These are phyloP conservation scores for Carex kokanica DNA, from an alignment of 176 grass and related monocot species.

Conservation along the genomic window DNA sequence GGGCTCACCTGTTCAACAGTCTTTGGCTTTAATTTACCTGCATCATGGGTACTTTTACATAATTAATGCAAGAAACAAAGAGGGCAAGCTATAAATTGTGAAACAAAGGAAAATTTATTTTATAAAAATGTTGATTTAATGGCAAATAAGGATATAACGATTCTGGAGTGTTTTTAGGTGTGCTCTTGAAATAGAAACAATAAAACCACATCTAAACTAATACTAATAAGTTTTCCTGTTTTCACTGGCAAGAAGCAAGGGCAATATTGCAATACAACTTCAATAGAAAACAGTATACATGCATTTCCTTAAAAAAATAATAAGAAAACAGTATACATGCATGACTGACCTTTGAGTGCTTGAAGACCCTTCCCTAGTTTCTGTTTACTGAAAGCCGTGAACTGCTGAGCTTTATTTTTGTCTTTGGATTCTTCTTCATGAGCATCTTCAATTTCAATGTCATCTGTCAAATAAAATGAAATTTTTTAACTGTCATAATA, in stretches of 20 bases:
- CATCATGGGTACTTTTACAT: conserved; percentile 27
- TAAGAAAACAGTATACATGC: neutral
- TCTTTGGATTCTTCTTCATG: conserved; percentile 30
- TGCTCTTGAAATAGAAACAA: neutral
- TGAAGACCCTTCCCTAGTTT: conserved; percentile 76
- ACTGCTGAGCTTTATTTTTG: conserved; percentile 75
- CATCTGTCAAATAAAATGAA: conserved; percentile 51
- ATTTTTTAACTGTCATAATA: neutral
- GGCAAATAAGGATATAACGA: neutral
- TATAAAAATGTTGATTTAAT: neutral
- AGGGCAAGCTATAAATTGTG: conserved; percentile 16
- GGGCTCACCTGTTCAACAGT: conserved; percentile 58
- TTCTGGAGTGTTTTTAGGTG: neutral
- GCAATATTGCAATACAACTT: neutral
- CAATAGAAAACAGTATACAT: neutral
- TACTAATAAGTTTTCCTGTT: neutral
- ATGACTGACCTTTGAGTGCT: conserved; percentile 64
- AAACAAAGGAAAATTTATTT: neutral
- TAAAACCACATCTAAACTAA: neutral
- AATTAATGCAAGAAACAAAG: neutral
- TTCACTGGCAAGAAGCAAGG: neutral
- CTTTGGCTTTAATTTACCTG: conserved; percentile 77
- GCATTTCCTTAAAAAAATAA: neutral
- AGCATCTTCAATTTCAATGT: conserved; percentile 77
- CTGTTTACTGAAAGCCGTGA: conserved; percentile 70